A percentile compares a stretch with the other conserved stretches of the same genome.
These are phyloP conservation scores for Fusarium compactum DNA, from an alignment of 2,329 filamentous ascomycete genomes.

Conservation along the genomic window DNA sequence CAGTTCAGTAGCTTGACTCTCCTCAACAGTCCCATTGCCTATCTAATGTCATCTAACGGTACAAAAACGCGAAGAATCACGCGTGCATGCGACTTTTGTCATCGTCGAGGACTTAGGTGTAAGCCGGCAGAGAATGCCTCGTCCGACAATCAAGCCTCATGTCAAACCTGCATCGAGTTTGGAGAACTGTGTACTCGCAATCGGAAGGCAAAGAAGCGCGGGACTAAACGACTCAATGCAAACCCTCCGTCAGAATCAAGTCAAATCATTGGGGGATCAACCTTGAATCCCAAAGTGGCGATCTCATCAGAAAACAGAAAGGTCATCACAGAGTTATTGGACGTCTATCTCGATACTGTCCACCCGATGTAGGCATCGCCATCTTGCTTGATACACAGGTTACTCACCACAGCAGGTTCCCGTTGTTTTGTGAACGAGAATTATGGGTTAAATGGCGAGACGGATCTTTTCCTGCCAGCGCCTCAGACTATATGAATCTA, in stretches of 20 bases:
- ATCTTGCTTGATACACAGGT: rapidly evolving
- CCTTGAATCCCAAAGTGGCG: too few species aligned
- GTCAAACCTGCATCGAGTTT: not conserved
- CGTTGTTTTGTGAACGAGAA: not conserved
- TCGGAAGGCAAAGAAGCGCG: not conserved
- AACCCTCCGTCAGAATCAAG: rapidly evolving
- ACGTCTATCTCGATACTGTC: not conserved
- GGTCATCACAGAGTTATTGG: not conserved
- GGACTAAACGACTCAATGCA: not conserved
- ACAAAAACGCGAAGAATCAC: not conserved
- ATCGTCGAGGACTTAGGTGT: not conserved
- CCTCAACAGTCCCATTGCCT: not conserved
- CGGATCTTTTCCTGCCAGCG: not conserved
- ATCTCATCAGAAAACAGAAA: not conserved
- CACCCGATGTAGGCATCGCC: not conserved
- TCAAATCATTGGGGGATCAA: not conserved
- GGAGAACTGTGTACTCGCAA: not conserved
- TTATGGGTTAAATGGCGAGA: slow-evolving; percentile 1
- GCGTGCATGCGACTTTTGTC: not conserved
- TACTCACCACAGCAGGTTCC: not conserved
- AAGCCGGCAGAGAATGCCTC: not conserved
- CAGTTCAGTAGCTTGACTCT: not conserved
- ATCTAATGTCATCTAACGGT: not conserved
- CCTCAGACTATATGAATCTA: not conserved
- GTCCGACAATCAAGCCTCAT: not conserved